phyloP scores from a whole-genome alignment of 2,329 filamentous ascomycete genomes.

The Huntiella abstrusa region DNA sequence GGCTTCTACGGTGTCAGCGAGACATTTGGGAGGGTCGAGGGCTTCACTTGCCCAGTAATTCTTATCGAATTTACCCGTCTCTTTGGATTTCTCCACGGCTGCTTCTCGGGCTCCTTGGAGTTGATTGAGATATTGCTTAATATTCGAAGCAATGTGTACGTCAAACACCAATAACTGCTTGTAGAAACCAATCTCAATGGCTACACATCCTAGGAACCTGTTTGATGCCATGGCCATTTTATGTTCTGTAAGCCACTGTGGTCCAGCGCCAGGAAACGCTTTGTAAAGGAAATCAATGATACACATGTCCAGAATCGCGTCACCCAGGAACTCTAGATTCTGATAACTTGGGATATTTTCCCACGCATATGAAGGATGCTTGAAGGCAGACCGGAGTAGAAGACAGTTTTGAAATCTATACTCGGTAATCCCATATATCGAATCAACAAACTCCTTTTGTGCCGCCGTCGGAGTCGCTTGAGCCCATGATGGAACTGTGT shows the following conservation, averaged over 20 bases:
- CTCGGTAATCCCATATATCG: constrained; percentile 38
- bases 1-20: constrained; percentile 77
- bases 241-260: constrained; percentile 94
- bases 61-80: constrained; percentile 25
- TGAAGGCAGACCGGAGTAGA: constrained; percentile 67
- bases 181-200: constrained; percentile 61
- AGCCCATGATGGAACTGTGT: constrained; percentile 55
- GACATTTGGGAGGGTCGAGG: constrained; percentile 47
- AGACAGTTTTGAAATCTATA: constrained; percentile 55
- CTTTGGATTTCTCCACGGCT: constrained; percentile 18
- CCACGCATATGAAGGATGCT: constrained; percentile 61
- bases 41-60: constrained; percentile 50
- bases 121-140: constrained; percentile 12
- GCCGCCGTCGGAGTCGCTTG: constrained; percentile 38
- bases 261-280: constrained; percentile 58
- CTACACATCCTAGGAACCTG: constrained; percentile 71
- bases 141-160: constrained; percentile 16
- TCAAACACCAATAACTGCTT: constrained; percentile 45
- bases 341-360: constrained; percentile 79
- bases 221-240: constrained; percentile 99
- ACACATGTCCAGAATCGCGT: constrained; percentile 71
- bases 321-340: constrained; percentile 78
- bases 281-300: constrained; percentile 70
- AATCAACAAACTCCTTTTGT: constrained; percentile 47
- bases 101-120: constrained; percentile 18